Base-by-base conservation (phyloP, 169 alveolate species). In the Cryptosporidium canis region DNA sequence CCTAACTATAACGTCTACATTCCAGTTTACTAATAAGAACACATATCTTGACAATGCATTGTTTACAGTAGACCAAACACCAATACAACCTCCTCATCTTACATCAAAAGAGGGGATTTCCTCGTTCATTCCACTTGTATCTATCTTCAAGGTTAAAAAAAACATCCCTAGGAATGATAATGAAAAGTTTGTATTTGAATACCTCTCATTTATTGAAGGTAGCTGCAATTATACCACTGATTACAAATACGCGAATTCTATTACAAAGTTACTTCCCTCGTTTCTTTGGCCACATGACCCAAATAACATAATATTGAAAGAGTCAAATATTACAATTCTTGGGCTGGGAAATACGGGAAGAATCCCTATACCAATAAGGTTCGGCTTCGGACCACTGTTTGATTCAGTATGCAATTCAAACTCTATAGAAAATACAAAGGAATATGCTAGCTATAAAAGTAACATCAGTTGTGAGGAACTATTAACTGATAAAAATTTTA, bases 281-380 rank as follows among this genome's bases (percentile, higher is more conserved):
- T 77, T 77, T 37, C 70, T 77, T 41, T 77, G 87, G 87, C 87
- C 87, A 1, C 72, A 58, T 55, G 87, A 77, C 44, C 87, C 87
- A 2, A 77, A 77, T 58, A 77, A 55, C 61, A 35, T 77, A 41
- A 31, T 77, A 33, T 39, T 58, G 39, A 56, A 48, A 31, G 87
- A 77, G 37, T 77, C 87, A 58, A 58, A 41, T 58, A 16, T 63
- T 7, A 77, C 68, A 43, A 35, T 77, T 6, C 37, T 77, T 24
- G 87, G 87, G 24, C 29, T 77, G 37, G 87, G 87, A 33, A 21
- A 58, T 61, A 41, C 66, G 8, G 87, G 87, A 14, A 77, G 72
- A 61, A 41, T 77, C 11, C 37, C 51, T 21, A 5, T 55, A 29
- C 87, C 87, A 33, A 24, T 77, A 21, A 58, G 41, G 58, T 44